phyloP scores from a whole-genome alignment of 306 rosid genomes.

The Dryas alaskensis region DNA sequence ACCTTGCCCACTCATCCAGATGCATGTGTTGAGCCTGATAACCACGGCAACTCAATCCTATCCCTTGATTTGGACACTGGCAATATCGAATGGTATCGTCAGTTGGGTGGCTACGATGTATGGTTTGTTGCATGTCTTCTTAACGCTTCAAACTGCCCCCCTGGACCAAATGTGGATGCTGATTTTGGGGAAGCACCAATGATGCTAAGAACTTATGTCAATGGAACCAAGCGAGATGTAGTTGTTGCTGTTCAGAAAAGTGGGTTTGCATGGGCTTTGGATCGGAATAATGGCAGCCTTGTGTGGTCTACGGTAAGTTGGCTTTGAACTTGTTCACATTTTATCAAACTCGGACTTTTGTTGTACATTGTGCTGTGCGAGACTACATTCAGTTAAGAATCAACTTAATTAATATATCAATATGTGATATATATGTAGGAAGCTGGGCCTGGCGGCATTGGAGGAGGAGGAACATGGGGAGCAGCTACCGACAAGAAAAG shows the following conservation, averaged over 20 bases:
- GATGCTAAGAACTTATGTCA: slow-evolving; percentile 30
- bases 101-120: slow-evolving; percentile 68
- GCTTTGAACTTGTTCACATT: neutral
- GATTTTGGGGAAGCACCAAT: slow-evolving; percentile 64
- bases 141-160: slow-evolving; percentile 42
- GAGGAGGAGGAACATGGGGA: slow-evolving; percentile 57
- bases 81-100: slow-evolving; percentile 45
- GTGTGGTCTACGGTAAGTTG: slow-evolving; percentile 41
- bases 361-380: no score
- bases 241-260: slow-evolving; percentile 62
- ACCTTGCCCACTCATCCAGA: slow-evolving; percentile 33
- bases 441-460: slow-evolving; percentile 48
- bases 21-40: slow-evolving; percentile 52
- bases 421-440: slow-evolving; percentile 22
- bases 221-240: slow-evolving; percentile 39
- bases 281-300: slow-evolving; percentile 47
- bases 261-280: slow-evolving; percentile 64
- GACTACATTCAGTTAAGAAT: no score
- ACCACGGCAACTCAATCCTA: slow-evolving; percentile 55
- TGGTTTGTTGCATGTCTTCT: slow-evolving; percentile 46
- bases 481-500: slow-evolving; percentile 49
- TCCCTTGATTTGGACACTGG: slow-evolving; percentile 62
- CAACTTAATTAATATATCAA: no score
- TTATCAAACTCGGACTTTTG: no score
- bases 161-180: slow-evolving; percentile 43